Evolutionary conservation across 306 rosid genomes (phyloP).

Genomic region (Citrullus colocynthis): DNA sequence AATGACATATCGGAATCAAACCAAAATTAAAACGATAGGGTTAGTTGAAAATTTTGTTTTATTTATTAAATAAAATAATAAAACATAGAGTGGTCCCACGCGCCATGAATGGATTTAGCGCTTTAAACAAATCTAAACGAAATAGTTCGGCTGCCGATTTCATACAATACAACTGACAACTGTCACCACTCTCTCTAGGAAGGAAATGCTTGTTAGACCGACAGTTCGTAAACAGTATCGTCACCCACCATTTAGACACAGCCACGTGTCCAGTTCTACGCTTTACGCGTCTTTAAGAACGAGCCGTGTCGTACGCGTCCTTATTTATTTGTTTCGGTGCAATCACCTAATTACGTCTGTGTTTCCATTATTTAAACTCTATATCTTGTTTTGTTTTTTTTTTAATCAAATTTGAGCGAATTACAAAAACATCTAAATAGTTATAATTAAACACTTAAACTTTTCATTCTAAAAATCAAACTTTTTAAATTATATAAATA

Average conservation of each 20-base stretch:
- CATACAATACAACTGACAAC: neutral
- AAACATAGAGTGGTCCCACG: neutral
- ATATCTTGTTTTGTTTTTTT: neutral
- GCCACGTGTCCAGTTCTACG: neutral
- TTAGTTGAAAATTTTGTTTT: no score
- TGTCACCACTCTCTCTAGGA: neutral
- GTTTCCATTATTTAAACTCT: neutral
- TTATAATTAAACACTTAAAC: no score
- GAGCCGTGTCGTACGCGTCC: slow-evolving; percentile 4
- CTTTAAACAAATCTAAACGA: neutral
- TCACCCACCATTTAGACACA: neutral
- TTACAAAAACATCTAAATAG: no score
- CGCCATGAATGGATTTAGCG: neutral
- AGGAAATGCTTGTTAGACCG: neutral
- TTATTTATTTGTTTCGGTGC: neutral
- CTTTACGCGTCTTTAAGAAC: slow-evolving; percentile 1
- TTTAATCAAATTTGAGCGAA: neutral
- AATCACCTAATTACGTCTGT: neutral
- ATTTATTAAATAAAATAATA: no score
- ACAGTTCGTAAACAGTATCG: slow-evolving; percentile 1
- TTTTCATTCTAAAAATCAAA: no score
- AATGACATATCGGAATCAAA: no score
- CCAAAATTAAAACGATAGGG: no score
- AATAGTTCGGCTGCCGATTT: slow-evolving; percentile 4
- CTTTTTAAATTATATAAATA: no score